Conservation (phyloP, 306 rosid genomes). For the Quercus dentata region DNA sequence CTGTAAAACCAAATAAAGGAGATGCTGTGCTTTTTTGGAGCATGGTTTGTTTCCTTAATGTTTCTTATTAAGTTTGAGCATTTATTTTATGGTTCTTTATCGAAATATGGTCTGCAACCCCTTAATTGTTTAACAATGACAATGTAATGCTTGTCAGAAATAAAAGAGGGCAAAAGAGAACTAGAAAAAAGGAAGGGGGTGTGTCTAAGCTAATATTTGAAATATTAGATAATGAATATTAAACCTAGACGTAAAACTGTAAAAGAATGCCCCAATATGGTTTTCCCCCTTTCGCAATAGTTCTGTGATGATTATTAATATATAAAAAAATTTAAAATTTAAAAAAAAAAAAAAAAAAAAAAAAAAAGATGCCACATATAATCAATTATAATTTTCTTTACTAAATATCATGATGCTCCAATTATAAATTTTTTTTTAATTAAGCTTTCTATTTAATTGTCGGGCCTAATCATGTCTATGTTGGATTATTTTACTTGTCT, state of each 20-base stretch:
- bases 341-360: too few relatives aligned
- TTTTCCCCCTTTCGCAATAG: background rate
- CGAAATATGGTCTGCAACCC: slow-evolving; percentile 2
- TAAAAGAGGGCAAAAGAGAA: too few relatives aligned
- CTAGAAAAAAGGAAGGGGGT: too few relatives aligned
- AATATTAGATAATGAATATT: background rate
- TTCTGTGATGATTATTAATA: background rate
- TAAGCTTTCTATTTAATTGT: background rate
- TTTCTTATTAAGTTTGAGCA: slow-evolving; percentile 7
- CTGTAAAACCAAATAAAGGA: slow-evolving; percentile 81
- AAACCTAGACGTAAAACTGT: background rate
- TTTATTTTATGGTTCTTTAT: background rate
- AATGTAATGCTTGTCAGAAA: background rate
- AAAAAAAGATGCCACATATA: background rate
- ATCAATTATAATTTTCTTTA: background rate
- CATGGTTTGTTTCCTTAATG: slow-evolving; percentile 63
- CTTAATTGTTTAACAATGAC: background rate
- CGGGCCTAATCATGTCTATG: background rate
- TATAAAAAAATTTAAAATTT: background rate
- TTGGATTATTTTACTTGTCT: background rate
- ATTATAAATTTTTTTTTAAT: background rate
- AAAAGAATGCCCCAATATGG: background rate
- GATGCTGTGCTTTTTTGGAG: slow-evolving; percentile 98
- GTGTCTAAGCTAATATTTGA: background rate
- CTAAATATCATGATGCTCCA: background rate